These are phyloP conservation scores for Hypoxylon sp. DNA, from an alignment of 2,329 filamentous ascomycete genomes.

Conservation along the genomic window DNA sequence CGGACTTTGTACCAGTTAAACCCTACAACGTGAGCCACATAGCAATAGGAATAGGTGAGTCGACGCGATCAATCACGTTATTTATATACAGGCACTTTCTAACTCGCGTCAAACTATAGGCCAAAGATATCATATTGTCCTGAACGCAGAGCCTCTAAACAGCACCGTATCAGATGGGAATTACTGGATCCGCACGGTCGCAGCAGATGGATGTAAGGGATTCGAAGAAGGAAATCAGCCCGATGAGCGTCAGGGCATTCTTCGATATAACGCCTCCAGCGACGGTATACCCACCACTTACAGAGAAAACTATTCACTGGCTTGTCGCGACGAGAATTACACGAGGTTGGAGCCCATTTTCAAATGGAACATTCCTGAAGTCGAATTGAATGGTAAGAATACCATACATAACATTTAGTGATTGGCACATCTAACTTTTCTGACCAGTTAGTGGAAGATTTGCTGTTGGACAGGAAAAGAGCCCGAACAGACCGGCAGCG, in stretches of 20 bases:
- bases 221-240: constrained; percentile 4
- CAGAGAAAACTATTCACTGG: not conserved
- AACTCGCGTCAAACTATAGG: not conserved
- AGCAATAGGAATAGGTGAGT: not conserved
- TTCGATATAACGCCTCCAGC: constrained; percentile 2
- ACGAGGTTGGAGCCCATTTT: not conserved
- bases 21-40: not conserved
- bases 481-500: not conserved
- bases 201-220: constrained; percentile 1
- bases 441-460: not conserved
- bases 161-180: not conserved
- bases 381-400: not conserved
- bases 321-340: not conserved
- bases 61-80: not conserved
- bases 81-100: not conserved
- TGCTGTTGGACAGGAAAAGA: not conserved
- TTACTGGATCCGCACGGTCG: constrained; percentile 3
- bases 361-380: not conserved
- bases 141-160: not conserved
- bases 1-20: constrained; percentile 5
- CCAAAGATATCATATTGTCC: constrained; percentile 7
- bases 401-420: not conserved
- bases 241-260: constrained; percentile 3
- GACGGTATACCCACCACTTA: not conserved
- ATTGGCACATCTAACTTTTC: not conserved